Conservation (phyloP, 2,329 filamentous ascomycete genomes). For the Tolypocladium endophyticum region DNA sequence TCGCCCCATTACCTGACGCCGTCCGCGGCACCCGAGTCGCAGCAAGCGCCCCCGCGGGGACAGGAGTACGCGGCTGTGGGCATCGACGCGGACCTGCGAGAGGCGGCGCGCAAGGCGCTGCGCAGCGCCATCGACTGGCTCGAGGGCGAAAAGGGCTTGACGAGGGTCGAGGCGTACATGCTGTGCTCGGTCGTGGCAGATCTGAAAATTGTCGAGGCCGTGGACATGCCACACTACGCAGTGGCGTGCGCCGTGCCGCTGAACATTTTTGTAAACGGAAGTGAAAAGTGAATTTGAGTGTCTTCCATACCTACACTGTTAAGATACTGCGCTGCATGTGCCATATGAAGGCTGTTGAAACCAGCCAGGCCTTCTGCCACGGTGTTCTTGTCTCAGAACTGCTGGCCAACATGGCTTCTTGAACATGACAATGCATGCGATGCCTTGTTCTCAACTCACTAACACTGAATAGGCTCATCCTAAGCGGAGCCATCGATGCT, state of each 20-base stretch:
- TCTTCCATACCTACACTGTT: too few species aligned
- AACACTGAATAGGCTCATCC: neutral
- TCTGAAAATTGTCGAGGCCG: conserved; percentile 39
- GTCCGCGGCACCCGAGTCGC: neutral
- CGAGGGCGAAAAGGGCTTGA: conserved; percentile 31
- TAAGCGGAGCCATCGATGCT: neutral
- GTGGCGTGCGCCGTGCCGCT: conserved; percentile 38
- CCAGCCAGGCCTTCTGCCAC: neutral
- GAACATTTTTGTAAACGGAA: conserved; percentile 27
- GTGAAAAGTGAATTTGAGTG: neutral
- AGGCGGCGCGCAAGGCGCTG: conserved; percentile 37
- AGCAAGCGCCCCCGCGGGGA: conserved; percentile 9
- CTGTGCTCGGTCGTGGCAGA: conserved; percentile 37
- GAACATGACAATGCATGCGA: neutral
- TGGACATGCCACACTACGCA: conserved; percentile 43
- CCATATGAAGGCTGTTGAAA: too few species aligned
- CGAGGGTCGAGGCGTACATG: conserved; percentile 39
- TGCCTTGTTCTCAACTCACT: neutral
- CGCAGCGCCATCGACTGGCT: conserved; percentile 38
- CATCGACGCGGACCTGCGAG: conserved; percentile 32
- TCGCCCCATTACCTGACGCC: conserved; percentile 36
- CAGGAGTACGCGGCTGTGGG: conserved; percentile 36
- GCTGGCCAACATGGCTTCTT: neutral
- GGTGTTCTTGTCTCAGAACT: neutral
- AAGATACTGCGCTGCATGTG: neutral